These are phyloP conservation scores for Mycosphaerella arachidis DNA, from an alignment of 2,329 filamentous ascomycete genomes.

Conservation along the genomic window DNA sequence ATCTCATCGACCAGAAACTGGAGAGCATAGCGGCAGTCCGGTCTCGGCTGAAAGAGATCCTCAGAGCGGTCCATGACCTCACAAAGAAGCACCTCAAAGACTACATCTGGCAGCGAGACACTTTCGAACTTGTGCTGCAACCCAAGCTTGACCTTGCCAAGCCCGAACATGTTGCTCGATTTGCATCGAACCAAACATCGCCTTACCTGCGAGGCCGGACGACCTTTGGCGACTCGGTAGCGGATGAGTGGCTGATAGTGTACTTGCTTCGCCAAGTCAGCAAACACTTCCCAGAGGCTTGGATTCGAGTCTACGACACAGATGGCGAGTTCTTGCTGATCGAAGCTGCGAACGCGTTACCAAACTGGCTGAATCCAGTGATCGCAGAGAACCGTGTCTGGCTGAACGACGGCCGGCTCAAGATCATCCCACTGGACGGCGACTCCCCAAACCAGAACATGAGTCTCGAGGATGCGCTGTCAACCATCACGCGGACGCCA, in stretches of 20 bases:
- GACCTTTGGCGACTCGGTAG: conserved; percentile 88
- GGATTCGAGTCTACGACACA: conserved; percentile 77
- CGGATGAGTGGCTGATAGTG: conserved; percentile 96
- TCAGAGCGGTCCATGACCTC: conserved; percentile 64
- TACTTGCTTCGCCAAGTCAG: conserved; percentile 81
- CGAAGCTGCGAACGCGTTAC: conserved; percentile 83
- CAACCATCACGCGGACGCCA: conserved; percentile 54
- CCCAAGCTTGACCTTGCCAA: conserved; percentile 39
- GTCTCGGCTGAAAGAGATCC: conserved; percentile 63
- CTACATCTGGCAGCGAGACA: conserved; percentile 93
- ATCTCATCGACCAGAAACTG: conserved; percentile 59
- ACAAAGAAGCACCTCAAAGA: conserved; percentile 63
- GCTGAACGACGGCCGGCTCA: conserved; percentile 73
- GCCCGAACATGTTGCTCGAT: background rate
- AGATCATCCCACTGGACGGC: conserved; percentile 60
- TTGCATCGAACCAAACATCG: conserved; percentile 6
- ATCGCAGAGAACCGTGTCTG: conserved; percentile 84
- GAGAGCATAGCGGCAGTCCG: conserved; percentile 50
- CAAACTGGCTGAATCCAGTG: conserved; percentile 87
- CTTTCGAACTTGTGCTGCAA: conserved; percentile 63
- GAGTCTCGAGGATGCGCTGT: conserved; percentile 60
- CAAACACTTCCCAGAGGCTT: conserved; percentile 65
- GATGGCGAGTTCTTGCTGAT: conserved; percentile 95
- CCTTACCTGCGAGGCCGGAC: conserved; percentile 63
- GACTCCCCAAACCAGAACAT: conserved; percentile 44